Base-by-base conservation (phyloP, 2,329 filamentous ascomycete species). In the Achaetomium macrosporum region DNA sequence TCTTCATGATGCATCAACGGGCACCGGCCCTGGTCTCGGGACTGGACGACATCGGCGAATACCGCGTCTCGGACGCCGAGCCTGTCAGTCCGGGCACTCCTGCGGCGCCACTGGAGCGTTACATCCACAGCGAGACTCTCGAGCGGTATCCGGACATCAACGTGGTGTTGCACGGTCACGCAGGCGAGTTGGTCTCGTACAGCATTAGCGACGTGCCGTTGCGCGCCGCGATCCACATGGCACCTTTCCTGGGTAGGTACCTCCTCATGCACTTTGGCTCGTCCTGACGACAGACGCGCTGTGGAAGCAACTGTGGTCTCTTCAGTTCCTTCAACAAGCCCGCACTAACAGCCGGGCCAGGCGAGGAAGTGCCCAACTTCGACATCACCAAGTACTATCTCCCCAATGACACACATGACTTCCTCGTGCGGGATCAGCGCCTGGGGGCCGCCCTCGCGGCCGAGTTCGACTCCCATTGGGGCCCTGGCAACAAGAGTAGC, bases 21-120 rank as follows among this genome's bases (percentile, higher is more conserved):
- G 72, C 77, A 5, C 76, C 76, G 2, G 77, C 72, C 2, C 66
- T 74, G 1, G 69, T 80, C 2, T 70, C 70, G 10, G 71, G 65
- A 0, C 55, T 60, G 3, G 56, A 62, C 19, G 75, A 81, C 58
- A 63, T 80, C 3, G 70, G 78, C 31, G 68, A 73, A 42, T 79
- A 78, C 59, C 56, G 65, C 30, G 64, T 79, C 17, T 53, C 60
- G 0, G 71, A 75, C 53, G 71, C 68, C 11, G 61, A 64, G 13
- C 69, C 76, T 0, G 69, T 76, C 2, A 64, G 74, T 37, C 57
- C 68, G 0, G 30, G 20, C 15, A 49, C 61, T 63, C 35, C 65
- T 70, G 0, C 64, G 0, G 67, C 68, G 43, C 72, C 72, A 49
- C 56, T 64, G 11, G 73, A 77, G 58, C 67, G 74, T 3, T 73